Evolutionary conservation across 768 basidiomycete species (phyloP).

Genomic region (Leccinum broughii): DNA sequence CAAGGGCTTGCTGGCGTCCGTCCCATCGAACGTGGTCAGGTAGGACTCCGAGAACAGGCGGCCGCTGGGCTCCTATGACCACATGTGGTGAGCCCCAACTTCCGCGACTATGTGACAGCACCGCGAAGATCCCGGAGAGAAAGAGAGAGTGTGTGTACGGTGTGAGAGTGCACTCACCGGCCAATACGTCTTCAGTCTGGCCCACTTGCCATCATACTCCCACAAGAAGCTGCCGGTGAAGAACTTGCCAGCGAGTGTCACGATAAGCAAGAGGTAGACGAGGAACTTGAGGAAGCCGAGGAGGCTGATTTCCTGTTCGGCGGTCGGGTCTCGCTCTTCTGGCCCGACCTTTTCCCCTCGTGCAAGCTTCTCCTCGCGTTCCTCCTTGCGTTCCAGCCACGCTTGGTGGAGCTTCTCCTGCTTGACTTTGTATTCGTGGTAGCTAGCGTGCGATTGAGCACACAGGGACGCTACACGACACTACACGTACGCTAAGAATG

Average conservation of each 20-base stretch:
- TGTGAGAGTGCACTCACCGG: constrained; percentile 45
- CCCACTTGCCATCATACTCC: constrained; percentile 74
- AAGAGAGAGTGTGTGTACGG: neutral
- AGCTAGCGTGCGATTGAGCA: constrained; percentile 39
- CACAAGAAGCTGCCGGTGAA: constrained; percentile 85
- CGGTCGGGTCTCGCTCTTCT: constrained; percentile 73
- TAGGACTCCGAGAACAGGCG: constrained; percentile 72
- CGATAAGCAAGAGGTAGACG: constrained; percentile 51
- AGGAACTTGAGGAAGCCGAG: constrained; percentile 70
- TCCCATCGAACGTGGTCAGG: constrained; percentile 72
- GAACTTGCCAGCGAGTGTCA: constrained; percentile 73
- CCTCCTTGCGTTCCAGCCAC: constrained; percentile 70
- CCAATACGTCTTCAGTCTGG: constrained; percentile 58
- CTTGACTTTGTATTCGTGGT: constrained; percentile 65
- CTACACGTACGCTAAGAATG: constrained; percentile 73
- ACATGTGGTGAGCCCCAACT: neutral
- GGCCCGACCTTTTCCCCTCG: constrained; percentile 73
- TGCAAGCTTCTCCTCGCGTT: constrained; percentile 70
- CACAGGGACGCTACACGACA: neutral
- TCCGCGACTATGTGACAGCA: neutral
- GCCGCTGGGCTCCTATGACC: constrained; percentile 48
- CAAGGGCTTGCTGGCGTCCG: constrained; percentile 60
- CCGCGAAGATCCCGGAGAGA: neutral
- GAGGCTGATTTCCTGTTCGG: constrained; percentile 62
- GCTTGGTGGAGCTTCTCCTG: constrained; percentile 60